phyloP scores from a whole-genome alignment of 495 filamentous ascomycete species.

The Annulohypoxylon nitens region DNA sequence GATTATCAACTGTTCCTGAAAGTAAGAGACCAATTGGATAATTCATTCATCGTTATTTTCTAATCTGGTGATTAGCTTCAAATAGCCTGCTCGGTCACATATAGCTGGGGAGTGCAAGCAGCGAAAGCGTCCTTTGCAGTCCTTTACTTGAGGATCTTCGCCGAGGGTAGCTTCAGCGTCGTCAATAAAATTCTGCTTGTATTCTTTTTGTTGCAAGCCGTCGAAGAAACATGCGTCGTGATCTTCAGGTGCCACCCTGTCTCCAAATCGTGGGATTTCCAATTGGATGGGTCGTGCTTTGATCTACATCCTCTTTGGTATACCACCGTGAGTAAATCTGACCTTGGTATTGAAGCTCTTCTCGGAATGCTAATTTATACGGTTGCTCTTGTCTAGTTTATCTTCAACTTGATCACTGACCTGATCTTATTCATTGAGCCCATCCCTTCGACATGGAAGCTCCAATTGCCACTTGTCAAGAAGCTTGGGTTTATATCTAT shows the following conservation, averaged over 20 bases:
- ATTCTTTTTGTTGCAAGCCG: constrained; percentile 40
- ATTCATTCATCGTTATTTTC: not conserved
- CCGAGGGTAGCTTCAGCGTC: constrained; percentile 30
- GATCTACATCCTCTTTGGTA: constrained; percentile 47
- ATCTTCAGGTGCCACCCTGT: constrained; percentile 43
- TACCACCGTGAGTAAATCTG: constrained; percentile 35
- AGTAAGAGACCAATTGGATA: constrained; percentile 10
- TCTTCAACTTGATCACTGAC: constrained; percentile 46
- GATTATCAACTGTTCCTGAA: constrained; percentile 32
- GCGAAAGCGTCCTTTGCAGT: constrained; percentile 47
- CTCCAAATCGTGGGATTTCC: constrained; percentile 42
- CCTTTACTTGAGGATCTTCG: constrained; percentile 46
- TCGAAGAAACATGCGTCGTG: constrained; percentile 43
- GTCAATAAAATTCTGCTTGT: constrained; percentile 41
- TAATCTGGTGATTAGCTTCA: constrained; percentile 32
- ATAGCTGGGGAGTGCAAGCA: constrained; percentile 40
- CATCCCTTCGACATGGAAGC: constrained; percentile 46
- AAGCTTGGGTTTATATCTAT: constrained; percentile 60
- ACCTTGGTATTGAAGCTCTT: not conserved
- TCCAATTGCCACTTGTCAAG: constrained; percentile 54
- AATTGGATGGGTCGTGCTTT: constrained; percentile 38
- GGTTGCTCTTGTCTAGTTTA: constrained; percentile 38
- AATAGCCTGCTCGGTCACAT: constrained; percentile 35
- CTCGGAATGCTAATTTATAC: constrained; percentile 1
- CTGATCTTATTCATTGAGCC: constrained; percentile 49